Conservation (phyloP, 2,329 filamentous ascomycete species). For the Chaetomium strumarium region DNA sequence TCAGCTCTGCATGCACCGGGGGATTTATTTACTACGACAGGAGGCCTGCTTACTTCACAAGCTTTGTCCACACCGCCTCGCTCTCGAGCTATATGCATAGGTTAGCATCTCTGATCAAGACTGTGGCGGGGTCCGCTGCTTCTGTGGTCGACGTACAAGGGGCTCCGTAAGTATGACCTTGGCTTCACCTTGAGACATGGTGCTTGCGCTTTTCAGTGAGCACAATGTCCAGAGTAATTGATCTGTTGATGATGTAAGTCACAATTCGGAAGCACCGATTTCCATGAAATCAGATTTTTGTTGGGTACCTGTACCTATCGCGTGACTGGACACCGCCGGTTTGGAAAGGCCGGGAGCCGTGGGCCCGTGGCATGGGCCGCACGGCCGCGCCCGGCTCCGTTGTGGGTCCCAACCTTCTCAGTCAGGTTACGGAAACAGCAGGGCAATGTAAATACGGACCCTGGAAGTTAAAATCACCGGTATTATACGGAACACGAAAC, state of each 20-base stretch:
- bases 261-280: background rate
- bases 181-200: slow-evolving; percentile 16
- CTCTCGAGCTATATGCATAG: slow-evolving; percentile 35
- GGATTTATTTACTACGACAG: background rate
- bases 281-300: no score
- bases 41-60: slow-evolving; percentile 46
- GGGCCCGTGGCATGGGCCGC: background rate
- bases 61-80: slow-evolving; percentile 55
- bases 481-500: no score
- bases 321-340: background rate
- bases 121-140: background rate
- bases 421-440: background rate
- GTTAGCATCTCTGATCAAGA: background rate
- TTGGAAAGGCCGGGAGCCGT: no score
- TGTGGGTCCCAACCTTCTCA: slow-evolving; percentile 3
- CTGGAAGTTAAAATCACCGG: no score
- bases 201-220: background rate
- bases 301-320: background rate
- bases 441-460: no score
- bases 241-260: background rate
- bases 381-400: background rate
- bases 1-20: background rate
- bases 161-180: slow-evolving; percentile 23
- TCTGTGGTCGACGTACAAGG: slow-evolving; percentile 21
- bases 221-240: background rate